Percentiles rank a stretch among this genome's conserved stretches.
Conservation (phyloP, 176 grass and related monocot species). For the Coix lacrymajobi region DNA sequence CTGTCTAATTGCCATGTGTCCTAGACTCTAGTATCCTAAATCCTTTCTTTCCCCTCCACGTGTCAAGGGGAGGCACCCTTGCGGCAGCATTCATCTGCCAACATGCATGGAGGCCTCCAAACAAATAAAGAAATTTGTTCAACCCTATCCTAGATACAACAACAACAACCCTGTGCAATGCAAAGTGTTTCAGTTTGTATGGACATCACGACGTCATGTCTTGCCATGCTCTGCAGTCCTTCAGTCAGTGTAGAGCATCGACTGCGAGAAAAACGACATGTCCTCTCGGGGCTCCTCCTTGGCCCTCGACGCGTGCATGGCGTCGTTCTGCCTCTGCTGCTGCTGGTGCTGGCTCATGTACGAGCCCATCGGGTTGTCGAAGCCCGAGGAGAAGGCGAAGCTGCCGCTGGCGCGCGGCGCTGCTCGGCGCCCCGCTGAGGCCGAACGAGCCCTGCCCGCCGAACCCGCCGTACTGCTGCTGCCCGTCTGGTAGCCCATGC, state of each 20-base stretch:
- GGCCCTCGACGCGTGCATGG: constrained; percentile 41
- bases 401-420: constrained; percentile 11
- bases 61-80: constrained; percentile 29
- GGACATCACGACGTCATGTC: background rate
- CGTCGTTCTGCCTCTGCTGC: constrained; percentile 66
- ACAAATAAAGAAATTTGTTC: constrained; percentile 63
- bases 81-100: constrained; percentile 25
- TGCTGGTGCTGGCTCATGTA: constrained; percentile 65
- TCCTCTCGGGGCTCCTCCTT: constrained; percentile 74
- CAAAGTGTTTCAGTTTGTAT: background rate
- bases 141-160: constrained; percentile 27
- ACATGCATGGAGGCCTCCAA: constrained; percentile 26
- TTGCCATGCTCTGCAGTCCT: background rate
- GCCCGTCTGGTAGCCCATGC: constrained; percentile 33
- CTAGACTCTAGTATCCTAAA: constrained; percentile 22
- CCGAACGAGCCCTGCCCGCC: constrained; percentile 27
- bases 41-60: background rate
- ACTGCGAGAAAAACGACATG: constrained; percentile 37
- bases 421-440: background rate
- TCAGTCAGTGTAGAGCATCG: constrained; percentile 31
- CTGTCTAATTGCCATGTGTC: constrained; percentile 11
- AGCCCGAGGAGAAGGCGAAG: constrained; percentile 40
- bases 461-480: constrained; percentile 43
- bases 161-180: background rate
- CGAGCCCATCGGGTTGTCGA: constrained; percentile 39